A percentile compares a stretch with the other conserved stretches of the same genome.
These are phyloP conservation scores for Clavispora santaluciae DNA, from an alignment of 805 yeast genomes.

Conservation along the genomic window DNA sequence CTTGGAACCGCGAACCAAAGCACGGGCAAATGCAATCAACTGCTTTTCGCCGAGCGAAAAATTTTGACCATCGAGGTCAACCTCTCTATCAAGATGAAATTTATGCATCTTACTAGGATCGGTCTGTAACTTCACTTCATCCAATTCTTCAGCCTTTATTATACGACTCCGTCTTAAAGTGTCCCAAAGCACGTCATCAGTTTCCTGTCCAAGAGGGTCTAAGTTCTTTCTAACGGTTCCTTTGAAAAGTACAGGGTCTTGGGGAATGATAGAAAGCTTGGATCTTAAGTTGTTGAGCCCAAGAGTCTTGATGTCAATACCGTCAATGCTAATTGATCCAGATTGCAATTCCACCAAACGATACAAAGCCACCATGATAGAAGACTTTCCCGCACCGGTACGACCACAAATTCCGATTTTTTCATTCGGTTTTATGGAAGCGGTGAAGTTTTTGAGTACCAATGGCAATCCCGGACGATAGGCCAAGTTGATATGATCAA, in stretches of 20 bases:
- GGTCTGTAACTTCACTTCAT: slow-evolving; percentile 1
- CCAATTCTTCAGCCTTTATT: neutral
- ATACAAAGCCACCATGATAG: slow-evolving; percentile 16
- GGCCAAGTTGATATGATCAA: slow-evolving; percentile 24
- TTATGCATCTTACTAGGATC: slow-evolving; percentile 30
- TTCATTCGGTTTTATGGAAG: slow-evolving; percentile 6
- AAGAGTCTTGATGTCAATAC: slow-evolving; percentile 10
- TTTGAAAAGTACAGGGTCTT: slow-evolving; percentile 17
- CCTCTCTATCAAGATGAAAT: slow-evolving; percentile 56
- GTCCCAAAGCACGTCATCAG: slow-evolving; percentile 15
- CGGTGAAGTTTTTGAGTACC: slow-evolving; percentile 9
- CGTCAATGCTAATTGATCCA: slow-evolving; percentile 16
- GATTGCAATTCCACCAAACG: slow-evolving; percentile 11
- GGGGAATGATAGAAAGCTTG: slow-evolving; percentile 17
- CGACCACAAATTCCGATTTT: slow-evolving; percentile 20
- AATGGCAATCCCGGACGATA: slow-evolving; percentile 15
- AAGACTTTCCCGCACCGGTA: slow-evolving; percentile 21
- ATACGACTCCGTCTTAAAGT: slow-evolving; percentile 9
- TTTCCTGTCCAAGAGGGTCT: slow-evolving; percentile 14
- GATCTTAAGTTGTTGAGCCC: slow-evolving; percentile 12
- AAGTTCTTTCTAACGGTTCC: slow-evolving; percentile 15
- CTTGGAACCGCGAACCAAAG: slow-evolving; percentile 58
- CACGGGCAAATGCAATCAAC: slow-evolving; percentile 64
- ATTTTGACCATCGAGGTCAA: slow-evolving; percentile 66
- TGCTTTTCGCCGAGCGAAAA: slow-evolving; percentile 73